Evolutionary conservation across 345 rosid genomes (phyloP).

Genomic region (Firmiana major): DNA sequence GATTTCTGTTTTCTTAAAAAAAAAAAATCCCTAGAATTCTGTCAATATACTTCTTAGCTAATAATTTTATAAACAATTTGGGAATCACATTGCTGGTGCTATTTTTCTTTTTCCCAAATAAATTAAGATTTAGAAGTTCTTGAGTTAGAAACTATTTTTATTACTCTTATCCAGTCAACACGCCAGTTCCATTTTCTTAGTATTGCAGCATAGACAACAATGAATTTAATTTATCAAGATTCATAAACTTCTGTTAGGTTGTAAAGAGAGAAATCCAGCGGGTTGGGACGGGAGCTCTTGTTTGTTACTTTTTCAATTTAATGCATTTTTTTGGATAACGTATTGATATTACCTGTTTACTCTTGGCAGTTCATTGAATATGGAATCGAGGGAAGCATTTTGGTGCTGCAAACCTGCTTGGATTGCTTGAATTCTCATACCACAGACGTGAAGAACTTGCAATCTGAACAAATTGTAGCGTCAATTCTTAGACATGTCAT

Average conservation of each 20-base stretch:
- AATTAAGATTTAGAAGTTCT: neutral
- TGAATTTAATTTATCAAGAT: neutral
- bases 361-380: constrained; percentile 50
- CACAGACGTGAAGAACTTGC: constrained; percentile 36
- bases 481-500: constrained; percentile 49
- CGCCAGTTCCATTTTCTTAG: neutral
- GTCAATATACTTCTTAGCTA: neutral
- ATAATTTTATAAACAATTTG: neutral
- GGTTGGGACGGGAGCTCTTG: neutral
- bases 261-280: neutral
- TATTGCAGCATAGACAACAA: neutral
- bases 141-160: neutral
- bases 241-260: neutral
- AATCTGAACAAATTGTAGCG: constrained; percentile 45
- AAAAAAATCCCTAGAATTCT: neutral
- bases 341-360: neutral
- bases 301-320: neutral
- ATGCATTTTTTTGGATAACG: neutral
- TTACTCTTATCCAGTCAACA: neutral
- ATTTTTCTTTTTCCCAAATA: neutral
- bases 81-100: neutral
- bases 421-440: constrained; percentile 44
- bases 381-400: constrained; percentile 59
- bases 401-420: constrained; percentile 61
- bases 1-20: neutral